Percentiles rank a stretch among this genome's conserved stretches.
Conservation (phyloP, 2,329 filamentous ascomycete species). For the Gliomastix tumulicola region DNA sequence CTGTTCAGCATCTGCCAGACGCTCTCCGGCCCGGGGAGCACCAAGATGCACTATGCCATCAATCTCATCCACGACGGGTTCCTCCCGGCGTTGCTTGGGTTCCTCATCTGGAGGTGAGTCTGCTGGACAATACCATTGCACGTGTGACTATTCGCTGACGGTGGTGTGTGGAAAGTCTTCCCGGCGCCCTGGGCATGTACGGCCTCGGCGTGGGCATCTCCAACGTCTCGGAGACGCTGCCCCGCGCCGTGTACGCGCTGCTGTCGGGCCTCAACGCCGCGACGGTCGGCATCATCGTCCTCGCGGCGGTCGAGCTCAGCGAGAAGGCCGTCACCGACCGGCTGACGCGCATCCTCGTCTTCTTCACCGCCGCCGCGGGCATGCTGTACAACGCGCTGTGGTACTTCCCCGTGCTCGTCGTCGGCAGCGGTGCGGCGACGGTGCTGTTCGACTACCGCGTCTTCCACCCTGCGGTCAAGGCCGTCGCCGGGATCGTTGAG, state of each 20-base stretch:
- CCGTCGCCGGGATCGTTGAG: neutral
- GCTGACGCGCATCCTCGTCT: conserved; percentile 56
- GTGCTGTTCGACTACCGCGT: conserved; percentile 5
- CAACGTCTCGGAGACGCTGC: conserved; percentile 50
- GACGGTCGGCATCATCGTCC: conserved; percentile 64
- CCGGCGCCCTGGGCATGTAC: conserved; percentile 65
- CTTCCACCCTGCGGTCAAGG: conserved; percentile 4
- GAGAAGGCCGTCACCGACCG: conserved; percentile 61
- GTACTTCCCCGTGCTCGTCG: conserved; percentile 65
- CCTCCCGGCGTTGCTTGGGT: conserved; percentile 47
- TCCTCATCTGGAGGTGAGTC: conserved; percentile 55
- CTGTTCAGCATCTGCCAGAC: conserved; percentile 64
- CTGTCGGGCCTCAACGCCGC: conserved; percentile 66
- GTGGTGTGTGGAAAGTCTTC: conserved; percentile 39
- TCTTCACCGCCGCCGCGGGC: conserved; percentile 55
- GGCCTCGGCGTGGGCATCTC: conserved; percentile 58
- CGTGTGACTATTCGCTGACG: no score
- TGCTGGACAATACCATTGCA: no score
- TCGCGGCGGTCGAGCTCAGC: conserved; percentile 62
- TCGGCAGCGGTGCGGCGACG: conserved; percentile 38
- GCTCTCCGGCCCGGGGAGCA: conserved; percentile 60
- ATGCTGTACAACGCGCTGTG: conserved; percentile 66
- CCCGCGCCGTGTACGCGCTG: conserved; percentile 57
- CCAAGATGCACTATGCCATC: conserved; percentile 66
- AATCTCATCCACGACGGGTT: conserved; percentile 57